Evolutionary conservation across 768 basidiomycete genomes (phyloP), one percentile per base, ranked within the genome.

Genomic region (Calocybe indica): DNA sequence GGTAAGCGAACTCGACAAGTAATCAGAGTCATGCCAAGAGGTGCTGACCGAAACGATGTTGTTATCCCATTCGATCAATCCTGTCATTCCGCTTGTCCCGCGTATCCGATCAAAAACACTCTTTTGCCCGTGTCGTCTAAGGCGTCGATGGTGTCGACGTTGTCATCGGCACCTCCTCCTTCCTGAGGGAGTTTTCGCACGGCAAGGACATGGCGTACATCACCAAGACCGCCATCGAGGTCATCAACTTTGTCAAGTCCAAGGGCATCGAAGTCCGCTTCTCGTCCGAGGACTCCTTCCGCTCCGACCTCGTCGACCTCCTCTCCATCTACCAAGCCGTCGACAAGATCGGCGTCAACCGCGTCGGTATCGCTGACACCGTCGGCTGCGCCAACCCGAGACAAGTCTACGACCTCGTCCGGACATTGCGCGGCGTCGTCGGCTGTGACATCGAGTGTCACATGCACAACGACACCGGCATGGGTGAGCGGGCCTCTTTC

Each of bases 161-260:
- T 56, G 96, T 98, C 67, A 98, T 99, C 54, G 95, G 96, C 33
- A 98, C 96, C 7, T 97, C 94, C 7, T 97, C 94, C 37, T 99
- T 96, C 87, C 84, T 98, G 43, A 87, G 95, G 58, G 94, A 99
- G 73, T 96, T 98, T 80, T 97, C 95, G 28, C 96, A 99, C 66
- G 96, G 96, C 62, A 99, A 98, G 81, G 96, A 98, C 68, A 99
- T 99, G 92, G 73, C 91, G 40, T 99, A 96, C 73, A 99, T 99
- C 74, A 95, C 95, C 75, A 97, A 94, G 73, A 88, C 92, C 35
- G 95, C 95, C 51, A 92, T 97, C 59, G 94, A 97, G 67, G 96
- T 99, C 57, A 99, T 99, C 70, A 82, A 95, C 59, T 99, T 87
- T 59, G 95, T 99, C 80, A 99, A 99, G 79, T 93, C 89, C 74